Evolutionary conservation across 2,329 filamentous ascomycete genomes (phyloP).

Genomic region (Alternaria rosae): DNA sequence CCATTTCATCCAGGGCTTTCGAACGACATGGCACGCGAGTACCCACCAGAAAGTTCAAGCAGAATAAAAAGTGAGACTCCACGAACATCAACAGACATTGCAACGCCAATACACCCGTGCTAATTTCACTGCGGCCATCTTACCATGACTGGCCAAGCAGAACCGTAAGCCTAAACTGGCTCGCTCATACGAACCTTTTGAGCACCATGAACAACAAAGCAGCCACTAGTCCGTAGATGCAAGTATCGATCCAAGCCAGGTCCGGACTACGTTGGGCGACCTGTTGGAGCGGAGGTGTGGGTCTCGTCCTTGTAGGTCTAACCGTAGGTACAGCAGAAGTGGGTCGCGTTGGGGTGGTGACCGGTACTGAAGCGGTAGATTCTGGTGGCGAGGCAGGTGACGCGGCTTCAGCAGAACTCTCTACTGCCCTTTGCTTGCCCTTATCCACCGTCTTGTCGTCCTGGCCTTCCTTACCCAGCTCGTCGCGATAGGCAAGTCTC

Average conservation of each 20-base stretch:
- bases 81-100: background rate
- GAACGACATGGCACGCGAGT: background rate
- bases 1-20: background rate
- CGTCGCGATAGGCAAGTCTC: constrained; percentile 75
- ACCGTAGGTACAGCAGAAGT: background rate
- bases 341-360: background rate
- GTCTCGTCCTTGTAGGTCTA: constrained; percentile 25
- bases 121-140: background rate
- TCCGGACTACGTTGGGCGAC: constrained; percentile 50
- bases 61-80: background rate
- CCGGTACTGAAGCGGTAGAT: constrained; percentile 17
- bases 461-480: constrained; percentile 60
- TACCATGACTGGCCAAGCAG: background rate
- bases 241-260: constrained; percentile 79
- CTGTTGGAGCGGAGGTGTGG: constrained; percentile 20
- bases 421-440: constrained; percentile 28
- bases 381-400: background rate
- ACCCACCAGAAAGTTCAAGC: background rate
- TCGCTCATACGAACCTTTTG: constrained; percentile 51
- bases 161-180: background rate
- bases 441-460: constrained; percentile 26
- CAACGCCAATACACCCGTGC: background rate
- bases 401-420: background rate
- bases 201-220: constrained; percentile 74
- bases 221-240: constrained; percentile 76